These are phyloP conservation scores for Paramecium caudatum DNA, from an alignment of 73 alveolate species.

Conservation along the genomic window DNA sequence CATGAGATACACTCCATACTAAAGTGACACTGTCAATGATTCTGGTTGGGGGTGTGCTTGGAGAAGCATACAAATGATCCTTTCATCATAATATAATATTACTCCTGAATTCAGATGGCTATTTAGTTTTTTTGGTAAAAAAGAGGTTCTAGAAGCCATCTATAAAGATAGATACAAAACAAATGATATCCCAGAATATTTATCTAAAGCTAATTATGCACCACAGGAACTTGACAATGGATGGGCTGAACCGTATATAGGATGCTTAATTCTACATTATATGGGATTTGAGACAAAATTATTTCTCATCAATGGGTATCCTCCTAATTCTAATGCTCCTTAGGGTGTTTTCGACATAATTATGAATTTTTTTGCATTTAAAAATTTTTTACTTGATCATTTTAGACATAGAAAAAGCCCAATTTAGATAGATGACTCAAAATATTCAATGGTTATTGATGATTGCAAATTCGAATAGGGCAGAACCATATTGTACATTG, in stretches of 20 bases:
- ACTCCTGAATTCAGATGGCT: slow-evolving; percentile 36
- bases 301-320: slow-evolving; percentile 42
- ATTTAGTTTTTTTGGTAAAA: slow-evolving; percentile 32
- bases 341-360: slow-evolving; percentile 20
- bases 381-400: slow-evolving; percentile 8
- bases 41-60: slow-evolving; percentile 72
- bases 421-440: slow-evolving; percentile 4
- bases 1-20: slow-evolving; percentile 51
- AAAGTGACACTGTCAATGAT: slow-evolving; percentile 16
- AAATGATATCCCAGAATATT: neutral
- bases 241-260: slow-evolving; percentile 68
- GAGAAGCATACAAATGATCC: slow-evolving; percentile 60
- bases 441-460: slow-evolving; percentile 35
- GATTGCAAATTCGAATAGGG: neutral
- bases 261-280: slow-evolving; percentile 3
- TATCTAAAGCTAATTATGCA: neutral
- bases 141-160: neutral
- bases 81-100: slow-evolving; percentile 16
- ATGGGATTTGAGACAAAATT: slow-evolving; percentile 38
- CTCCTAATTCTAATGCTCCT: slow-evolving; percentile 52
- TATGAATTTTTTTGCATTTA: neutral
- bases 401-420: neutral
- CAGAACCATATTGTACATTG: neutral
- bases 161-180: neutral
- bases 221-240: slow-evolving; percentile 43